These are phyloP conservation scores for Calonectria ilicicola DNA, from an alignment of 2,329 filamentous ascomycete species.

Conservation along the genomic window DNA sequence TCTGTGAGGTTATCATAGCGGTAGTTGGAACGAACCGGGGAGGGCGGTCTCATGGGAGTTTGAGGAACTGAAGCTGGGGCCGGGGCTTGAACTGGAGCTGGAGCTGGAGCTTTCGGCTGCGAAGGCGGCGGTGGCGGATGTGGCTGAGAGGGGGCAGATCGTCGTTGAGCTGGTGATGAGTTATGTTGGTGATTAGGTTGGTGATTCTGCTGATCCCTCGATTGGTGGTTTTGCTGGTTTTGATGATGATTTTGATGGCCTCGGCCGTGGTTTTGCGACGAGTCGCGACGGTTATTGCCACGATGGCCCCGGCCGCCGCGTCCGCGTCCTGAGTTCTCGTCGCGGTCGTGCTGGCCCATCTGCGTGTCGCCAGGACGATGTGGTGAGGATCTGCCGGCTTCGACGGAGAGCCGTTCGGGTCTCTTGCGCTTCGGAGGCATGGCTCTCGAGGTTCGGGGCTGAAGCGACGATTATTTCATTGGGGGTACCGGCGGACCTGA, in stretches of 20 bases:
- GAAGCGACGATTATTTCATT: slow-evolving; percentile 49
- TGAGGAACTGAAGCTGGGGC: slow-evolving; percentile 25
- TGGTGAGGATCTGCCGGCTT: slow-evolving; percentile 68
- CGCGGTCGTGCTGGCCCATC: slow-evolving; percentile 69
- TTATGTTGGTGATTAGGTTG: slow-evolving; percentile 23
- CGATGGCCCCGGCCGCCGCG: slow-evolving; percentile 62
- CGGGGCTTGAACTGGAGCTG: neutral
- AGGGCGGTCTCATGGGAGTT: slow-evolving; percentile 41
- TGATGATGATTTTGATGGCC: slow-evolving; percentile 40
- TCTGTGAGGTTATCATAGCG: slow-evolving; percentile 83
- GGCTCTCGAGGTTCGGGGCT: slow-evolving; percentile 39
- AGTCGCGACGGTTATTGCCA: slow-evolving; percentile 65
- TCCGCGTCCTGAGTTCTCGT: slow-evolving; percentile 60
- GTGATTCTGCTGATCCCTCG: neutral
- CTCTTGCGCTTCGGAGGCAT: slow-evolving; percentile 74
- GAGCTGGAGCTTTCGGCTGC: slow-evolving; percentile 6
- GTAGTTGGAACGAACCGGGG: slow-evolving; percentile 63
- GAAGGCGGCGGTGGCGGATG: slow-evolving; percentile 38
- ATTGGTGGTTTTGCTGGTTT: slow-evolving; percentile 12
- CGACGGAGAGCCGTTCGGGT: slow-evolving; percentile 61
- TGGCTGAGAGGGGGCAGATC: slow-evolving; percentile 32
- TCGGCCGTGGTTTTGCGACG: slow-evolving; percentile 53
- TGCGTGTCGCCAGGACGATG: slow-evolving; percentile 70
- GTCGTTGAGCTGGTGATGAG: slow-evolving; percentile 38
- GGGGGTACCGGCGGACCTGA: slow-evolving; percentile 35